Evolutionary conservation across 306 rosid species (phyloP).

Genomic region (Astragalus membranaceus): DNA sequence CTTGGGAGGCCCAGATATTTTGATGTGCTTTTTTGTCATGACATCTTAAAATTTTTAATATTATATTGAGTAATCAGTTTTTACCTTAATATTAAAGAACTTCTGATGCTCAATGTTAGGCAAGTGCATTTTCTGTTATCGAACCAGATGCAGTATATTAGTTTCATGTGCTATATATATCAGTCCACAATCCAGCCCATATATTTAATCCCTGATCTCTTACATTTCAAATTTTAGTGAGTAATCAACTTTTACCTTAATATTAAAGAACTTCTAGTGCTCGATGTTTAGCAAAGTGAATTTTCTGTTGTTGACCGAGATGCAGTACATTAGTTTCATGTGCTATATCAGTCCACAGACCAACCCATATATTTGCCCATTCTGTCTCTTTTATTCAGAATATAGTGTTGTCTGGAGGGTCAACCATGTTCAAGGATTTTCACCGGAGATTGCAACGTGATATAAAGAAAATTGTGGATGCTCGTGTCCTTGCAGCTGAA

Average conservation of each 20-base stretch:
- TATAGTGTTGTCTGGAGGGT: conserved; percentile 93
- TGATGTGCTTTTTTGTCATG: not conserved
- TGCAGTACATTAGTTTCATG: not conserved
- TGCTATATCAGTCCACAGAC: not conserved
- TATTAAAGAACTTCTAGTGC: not conserved
- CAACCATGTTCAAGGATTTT: conserved; percentile 99
- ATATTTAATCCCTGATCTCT: not conserved
- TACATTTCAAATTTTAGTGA: not conserved
- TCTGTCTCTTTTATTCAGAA: conserved; percentile 48
- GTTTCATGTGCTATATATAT: not conserved
- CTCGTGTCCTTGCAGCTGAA: conserved; percentile 85
- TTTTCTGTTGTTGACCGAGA: conserved; percentile 11
- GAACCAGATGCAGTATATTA: not conserved
- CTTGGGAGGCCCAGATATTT: not conserved
- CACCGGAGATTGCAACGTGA: conserved; percentile 97
- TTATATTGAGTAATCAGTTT: not conserved
- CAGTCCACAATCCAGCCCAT: not conserved
- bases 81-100: not conserved
- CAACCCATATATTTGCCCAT: not conserved
- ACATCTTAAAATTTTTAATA: too few species aligned
- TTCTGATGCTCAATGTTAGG: not conserved
- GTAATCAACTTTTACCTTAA: not conserved
- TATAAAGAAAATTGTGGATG: conserved; percentile 86
- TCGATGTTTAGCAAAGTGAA: not conserved
- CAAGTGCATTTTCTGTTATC: conserved; percentile 4